These are phyloP conservation scores for Austroboletus novae-zelandiae DNA, from an alignment of 1,284 basidiomycete genomes.

Conservation along the genomic window DNA sequence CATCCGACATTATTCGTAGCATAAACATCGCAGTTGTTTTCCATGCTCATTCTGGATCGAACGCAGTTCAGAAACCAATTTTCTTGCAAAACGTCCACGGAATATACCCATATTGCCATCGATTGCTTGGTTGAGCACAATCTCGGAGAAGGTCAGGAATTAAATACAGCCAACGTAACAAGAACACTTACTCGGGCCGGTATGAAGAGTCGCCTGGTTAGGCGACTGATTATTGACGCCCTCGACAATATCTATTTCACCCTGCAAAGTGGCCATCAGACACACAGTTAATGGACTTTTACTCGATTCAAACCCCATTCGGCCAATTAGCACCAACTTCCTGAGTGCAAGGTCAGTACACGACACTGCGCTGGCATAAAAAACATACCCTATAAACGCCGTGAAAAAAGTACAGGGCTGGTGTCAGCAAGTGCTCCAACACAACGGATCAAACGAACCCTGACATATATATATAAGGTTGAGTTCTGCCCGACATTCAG, in stretches of 20 bases:
- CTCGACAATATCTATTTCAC: constrained; percentile 66
- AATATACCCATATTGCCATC: background rate
- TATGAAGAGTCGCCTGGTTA: constrained; percentile 56
- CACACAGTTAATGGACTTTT: background rate
- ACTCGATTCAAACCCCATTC: background rate
- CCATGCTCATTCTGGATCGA: background rate
- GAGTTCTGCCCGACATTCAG: background rate
- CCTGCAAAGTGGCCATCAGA: constrained; percentile 1
- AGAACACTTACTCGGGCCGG: constrained; percentile 31
- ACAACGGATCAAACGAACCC: constrained; percentile 1
- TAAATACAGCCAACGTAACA: background rate
- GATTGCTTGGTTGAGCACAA: background rate
- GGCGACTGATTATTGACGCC: constrained; percentile 57
- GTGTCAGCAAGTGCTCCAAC: background rate
- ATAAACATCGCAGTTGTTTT: constrained; percentile 1
- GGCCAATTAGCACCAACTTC: constrained; percentile 12
- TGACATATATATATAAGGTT: background rate
- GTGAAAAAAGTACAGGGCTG: background rate
- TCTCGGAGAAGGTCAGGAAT: background rate
- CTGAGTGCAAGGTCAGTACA: constrained; percentile 1
- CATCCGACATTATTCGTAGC: background rate
- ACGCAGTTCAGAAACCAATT: background rate
- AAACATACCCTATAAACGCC: background rate
- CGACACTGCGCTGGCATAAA: background rate
- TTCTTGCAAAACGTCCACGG: background rate